These are phyloP conservation scores for Cicer bijugum DNA, from an alignment of 306 rosid genomes.

Conservation along the genomic window DNA sequence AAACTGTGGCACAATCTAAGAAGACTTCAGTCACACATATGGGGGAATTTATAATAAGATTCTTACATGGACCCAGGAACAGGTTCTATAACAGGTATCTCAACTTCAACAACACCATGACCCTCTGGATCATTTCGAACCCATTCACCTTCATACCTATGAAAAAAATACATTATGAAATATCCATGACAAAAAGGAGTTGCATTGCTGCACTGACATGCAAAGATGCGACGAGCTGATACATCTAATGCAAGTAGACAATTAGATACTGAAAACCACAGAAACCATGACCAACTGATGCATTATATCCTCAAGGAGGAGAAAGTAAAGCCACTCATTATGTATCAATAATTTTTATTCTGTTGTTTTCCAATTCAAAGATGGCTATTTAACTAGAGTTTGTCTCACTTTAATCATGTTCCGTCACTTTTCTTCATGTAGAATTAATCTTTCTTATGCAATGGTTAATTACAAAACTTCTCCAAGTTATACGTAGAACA, in stretches of 20 bases:
- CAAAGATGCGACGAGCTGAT: constrained; percentile 27
- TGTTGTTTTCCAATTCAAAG: background rate
- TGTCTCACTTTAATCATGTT: constrained; percentile 2
- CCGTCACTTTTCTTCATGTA: background rate
- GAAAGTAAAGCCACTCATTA: background rate
- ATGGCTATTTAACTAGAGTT: background rate
- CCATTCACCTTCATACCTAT: constrained; percentile 99
- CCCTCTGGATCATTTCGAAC: constrained; percentile 86
- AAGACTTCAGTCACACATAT: constrained; percentile 19
- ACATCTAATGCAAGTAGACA: background rate
- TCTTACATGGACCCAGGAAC: constrained; percentile 89
- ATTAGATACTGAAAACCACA: background rate
- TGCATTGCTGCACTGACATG: constrained; percentile 18
- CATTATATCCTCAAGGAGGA: background rate
- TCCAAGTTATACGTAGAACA: constrained; percentile 8
- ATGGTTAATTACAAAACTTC: constrained; percentile 6
- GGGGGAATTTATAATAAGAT: constrained; percentile 29
- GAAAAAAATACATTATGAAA: constrained; percentile 38
- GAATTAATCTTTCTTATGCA: background rate
- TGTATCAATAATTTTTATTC: constrained; percentile 19
- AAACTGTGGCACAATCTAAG: constrained; percentile 23
- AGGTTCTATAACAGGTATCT: constrained; percentile 87
- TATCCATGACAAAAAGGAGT: constrained; percentile 35
- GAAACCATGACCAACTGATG: constrained; percentile 19
- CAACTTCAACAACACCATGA: constrained; percentile 94